These are phyloP conservation scores for Globisporangium yorkense DNA, from an alignment of 352 stramenopile species.

Conservation along the genomic window DNA sequence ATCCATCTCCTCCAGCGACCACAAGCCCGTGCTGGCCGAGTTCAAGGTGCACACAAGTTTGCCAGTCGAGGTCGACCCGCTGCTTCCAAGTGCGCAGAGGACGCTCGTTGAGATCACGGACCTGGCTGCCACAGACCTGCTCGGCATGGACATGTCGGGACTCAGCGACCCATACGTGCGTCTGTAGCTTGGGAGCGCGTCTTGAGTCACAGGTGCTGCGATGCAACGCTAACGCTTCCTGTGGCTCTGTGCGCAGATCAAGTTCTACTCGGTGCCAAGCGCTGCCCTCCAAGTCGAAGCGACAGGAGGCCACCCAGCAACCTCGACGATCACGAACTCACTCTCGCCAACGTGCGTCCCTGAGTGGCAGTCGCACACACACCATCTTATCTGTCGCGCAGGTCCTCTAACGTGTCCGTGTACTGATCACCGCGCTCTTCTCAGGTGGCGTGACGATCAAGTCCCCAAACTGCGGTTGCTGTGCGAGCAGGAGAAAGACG, in stretches of 20 bases:
- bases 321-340: constrained; percentile 53
- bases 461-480: constrained; percentile 56
- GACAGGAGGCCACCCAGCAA: constrained; percentile 44
- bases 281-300: constrained; percentile 44
- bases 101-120: constrained; percentile 60
- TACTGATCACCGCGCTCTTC: not conserved
- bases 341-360: constrained; percentile 47
- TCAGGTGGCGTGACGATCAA: constrained; percentile 57
- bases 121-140: constrained; percentile 46
- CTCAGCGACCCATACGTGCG: constrained; percentile 74
- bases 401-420: too few species aligned
- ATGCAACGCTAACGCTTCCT: constrained; percentile 3
- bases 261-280: constrained; percentile 65
- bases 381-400: too few species aligned
- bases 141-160: constrained; percentile 72
- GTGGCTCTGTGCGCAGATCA: constrained; percentile 28
- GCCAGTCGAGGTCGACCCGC: constrained; percentile 16
- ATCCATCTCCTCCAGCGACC: constrained; percentile 70
- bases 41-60: constrained; percentile 45
- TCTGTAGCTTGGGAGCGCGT: not conserved
- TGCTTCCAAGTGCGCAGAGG: constrained; percentile 16
- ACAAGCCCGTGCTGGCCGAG: constrained; percentile 70
- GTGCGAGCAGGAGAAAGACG: constrained; percentile 42
- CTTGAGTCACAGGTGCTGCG: not conserved
- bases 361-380: too few species aligned